Evolutionary conservation across 1,139 yeast genomes (phyloP).

Genomic region (Geotrichum australiense): DNA sequence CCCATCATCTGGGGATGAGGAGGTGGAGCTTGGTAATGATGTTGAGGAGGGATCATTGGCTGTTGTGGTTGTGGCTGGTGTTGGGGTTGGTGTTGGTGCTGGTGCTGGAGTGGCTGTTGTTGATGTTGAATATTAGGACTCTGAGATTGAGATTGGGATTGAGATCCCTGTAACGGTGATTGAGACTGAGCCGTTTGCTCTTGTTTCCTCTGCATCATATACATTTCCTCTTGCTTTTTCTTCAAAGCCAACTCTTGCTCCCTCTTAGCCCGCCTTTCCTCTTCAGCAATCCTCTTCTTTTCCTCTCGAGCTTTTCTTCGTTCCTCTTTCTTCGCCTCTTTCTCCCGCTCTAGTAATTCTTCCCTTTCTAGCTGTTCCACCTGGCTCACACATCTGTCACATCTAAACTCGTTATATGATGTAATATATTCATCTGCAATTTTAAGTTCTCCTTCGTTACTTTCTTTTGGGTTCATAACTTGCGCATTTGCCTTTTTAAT

Average conservation of each 20-base stretch:
- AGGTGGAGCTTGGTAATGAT: too few species aligned
- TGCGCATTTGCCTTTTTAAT: conserved; percentile 6
- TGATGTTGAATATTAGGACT: too few species aligned
- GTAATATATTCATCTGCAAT: conserved; percentile 7
- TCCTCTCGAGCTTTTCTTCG: conserved; percentile 5
- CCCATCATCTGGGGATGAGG: too few species aligned
- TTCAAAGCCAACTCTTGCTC: neutral
- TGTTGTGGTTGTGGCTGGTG: too few species aligned
- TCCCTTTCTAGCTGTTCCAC: conserved; percentile 16
- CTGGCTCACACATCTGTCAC: conserved; percentile 10
- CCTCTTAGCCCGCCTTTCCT: neutral
- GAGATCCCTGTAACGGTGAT: too few species aligned
- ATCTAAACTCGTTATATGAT: conserved; percentile 6
- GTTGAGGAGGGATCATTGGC: too few species aligned
- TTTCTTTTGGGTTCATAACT: conserved; percentile 10
- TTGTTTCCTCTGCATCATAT: neutral
- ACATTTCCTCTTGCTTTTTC: neutral
- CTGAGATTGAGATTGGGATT: too few species aligned
- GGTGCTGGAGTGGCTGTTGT: too few species aligned
- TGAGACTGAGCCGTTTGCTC: neutral
- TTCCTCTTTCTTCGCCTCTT: conserved; percentile 8
- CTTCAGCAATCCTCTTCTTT: neutral
- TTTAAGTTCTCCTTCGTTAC: conserved; percentile 4
- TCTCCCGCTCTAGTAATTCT: conserved; percentile 11
- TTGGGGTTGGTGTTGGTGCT: too few species aligned